Conservation (phyloP, 2,329 filamentous ascomycete genomes). For the Ophiostoma populinum region DNA sequence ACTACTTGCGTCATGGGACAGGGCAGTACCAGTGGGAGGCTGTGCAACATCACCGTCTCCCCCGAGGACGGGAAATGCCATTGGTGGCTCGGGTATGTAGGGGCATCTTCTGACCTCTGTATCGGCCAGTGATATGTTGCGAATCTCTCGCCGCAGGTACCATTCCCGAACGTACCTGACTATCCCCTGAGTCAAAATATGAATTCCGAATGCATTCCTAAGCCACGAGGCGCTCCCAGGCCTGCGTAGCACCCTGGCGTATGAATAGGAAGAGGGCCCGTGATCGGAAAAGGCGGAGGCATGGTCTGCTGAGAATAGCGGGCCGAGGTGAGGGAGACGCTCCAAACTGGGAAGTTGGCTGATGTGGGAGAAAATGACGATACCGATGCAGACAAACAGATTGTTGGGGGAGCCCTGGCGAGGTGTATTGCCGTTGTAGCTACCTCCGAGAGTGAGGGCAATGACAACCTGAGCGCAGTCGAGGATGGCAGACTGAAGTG, state of each 20-base stretch:
- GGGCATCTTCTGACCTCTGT: constrained; percentile 42
- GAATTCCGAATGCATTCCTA: constrained; percentile 52
- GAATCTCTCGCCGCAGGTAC: constrained; percentile 44
- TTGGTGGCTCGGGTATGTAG: constrained; percentile 19
- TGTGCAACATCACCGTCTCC: neutral
- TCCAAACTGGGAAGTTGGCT: constrained; percentile 25
- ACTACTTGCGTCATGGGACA: too few species aligned
- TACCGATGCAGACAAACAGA: constrained; percentile 51
- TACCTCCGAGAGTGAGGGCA: constrained; percentile 75
- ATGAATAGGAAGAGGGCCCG: constrained; percentile 30
- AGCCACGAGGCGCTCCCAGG: constrained; percentile 47
- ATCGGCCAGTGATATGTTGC: constrained; percentile 32
- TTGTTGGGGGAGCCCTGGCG: constrained; percentile 53
- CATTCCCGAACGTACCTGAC: constrained; percentile 54
- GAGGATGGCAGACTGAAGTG: constrained; percentile 72
- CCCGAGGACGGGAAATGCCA: constrained; percentile 27
- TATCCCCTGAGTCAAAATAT: constrained; percentile 58
- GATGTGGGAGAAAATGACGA: constrained; percentile 42
- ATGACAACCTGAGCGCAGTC: constrained; percentile 89
- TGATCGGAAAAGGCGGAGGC: constrained; percentile 22
- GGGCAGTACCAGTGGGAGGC: neutral
- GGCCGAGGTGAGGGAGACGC: constrained; percentile 26
- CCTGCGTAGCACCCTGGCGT: constrained; percentile 33
- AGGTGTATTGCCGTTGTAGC: constrained; percentile 32
- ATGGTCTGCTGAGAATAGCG: constrained; percentile 15